Evolutionary conservation across 2,329 filamentous ascomycete species (phyloP).

Genomic region (Exophiala viscosa): DNA sequence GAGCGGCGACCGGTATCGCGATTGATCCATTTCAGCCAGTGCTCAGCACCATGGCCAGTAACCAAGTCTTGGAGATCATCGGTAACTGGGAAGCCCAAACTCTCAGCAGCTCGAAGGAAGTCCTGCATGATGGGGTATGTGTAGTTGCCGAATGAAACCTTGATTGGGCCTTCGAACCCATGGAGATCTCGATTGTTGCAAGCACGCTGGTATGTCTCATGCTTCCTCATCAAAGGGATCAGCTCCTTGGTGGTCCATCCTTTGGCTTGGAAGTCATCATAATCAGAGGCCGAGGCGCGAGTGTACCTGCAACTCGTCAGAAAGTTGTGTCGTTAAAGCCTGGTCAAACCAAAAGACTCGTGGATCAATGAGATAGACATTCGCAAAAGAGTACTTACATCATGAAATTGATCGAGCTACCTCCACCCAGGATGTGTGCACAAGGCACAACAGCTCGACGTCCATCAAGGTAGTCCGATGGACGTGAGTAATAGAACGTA

Average conservation of each 20-base stretch:
- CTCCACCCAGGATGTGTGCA: slow-evolving; percentile 68
- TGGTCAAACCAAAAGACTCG: too few species aligned
- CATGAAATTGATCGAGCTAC: slow-evolving; percentile 75
- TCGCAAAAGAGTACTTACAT: too few species aligned
- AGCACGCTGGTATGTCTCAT: slow-evolving; percentile 70
- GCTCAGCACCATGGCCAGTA: slow-evolving; percentile 64
- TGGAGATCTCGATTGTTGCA: slow-evolving; percentile 62
- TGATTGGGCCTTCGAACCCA: slow-evolving; percentile 75
- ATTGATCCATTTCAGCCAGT: slow-evolving; percentile 86
- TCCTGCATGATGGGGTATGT: slow-evolving; percentile 80
- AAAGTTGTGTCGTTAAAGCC: too few species aligned
- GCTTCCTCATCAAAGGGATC: slow-evolving; percentile 73
- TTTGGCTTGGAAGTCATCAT: slow-evolving; percentile 74
- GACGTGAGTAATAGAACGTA: slow-evolving; percentile 74
- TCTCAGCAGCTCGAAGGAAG: slow-evolving; percentile 68
- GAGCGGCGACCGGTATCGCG: slow-evolving; percentile 62
- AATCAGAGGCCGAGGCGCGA: slow-evolving; percentile 33
- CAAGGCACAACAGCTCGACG: slow-evolving; percentile 70
- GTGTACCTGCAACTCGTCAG: too few species aligned
- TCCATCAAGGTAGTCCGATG: slow-evolving; percentile 68
- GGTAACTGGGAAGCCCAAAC: slow-evolving; percentile 69
- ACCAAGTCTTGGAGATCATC: slow-evolving; percentile 71
- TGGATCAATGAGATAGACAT: too few species aligned
- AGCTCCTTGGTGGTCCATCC: slow-evolving; percentile 76
- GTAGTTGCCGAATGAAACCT: slow-evolving; percentile 77